Conservation (phyloP, 345 rosid genomes). For the Brassica nigra region DNA sequence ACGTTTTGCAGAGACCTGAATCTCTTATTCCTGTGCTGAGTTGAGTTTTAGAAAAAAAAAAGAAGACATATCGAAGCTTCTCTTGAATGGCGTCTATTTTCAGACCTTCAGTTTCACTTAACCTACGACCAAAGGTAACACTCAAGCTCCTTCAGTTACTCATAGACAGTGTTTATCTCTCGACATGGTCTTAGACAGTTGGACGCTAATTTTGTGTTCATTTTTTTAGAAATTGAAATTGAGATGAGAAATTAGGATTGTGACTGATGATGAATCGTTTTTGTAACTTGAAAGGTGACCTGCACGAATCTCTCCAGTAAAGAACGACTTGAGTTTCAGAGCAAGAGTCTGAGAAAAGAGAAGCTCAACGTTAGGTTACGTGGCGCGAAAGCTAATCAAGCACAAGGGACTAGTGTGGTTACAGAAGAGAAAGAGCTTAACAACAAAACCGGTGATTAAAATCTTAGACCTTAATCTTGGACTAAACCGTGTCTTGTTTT, state of each 20-base stretch:
- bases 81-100: constrained; percentile 77
- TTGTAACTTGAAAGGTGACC: constrained; percentile 14
- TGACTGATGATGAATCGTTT: constrained; percentile 12
- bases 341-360: constrained; percentile 31
- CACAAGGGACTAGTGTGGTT: constrained; percentile 46
- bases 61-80: background rate
- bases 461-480: background rate
- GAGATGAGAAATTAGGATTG: background rate
- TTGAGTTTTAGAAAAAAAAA: background rate
- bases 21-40: background rate
- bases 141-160: background rate
- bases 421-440: constrained; percentile 47
- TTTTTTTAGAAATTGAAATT: background rate
- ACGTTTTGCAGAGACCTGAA: background rate
- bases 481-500: background rate
- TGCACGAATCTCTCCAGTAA: constrained; percentile 36
- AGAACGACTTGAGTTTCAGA: constrained; percentile 34
- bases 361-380: constrained; percentile 32
- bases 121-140: constrained; percentile 56
- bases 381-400: constrained; percentile 45
- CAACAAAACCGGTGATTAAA: constrained; percentile 53
- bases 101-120: constrained; percentile 46
- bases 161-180: background rate
- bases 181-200: background rate
- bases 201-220: background rate